Base-by-base conservation (phyloP, 495 filamentous ascomycete species). In the Geopyxis carbonaria region DNA sequence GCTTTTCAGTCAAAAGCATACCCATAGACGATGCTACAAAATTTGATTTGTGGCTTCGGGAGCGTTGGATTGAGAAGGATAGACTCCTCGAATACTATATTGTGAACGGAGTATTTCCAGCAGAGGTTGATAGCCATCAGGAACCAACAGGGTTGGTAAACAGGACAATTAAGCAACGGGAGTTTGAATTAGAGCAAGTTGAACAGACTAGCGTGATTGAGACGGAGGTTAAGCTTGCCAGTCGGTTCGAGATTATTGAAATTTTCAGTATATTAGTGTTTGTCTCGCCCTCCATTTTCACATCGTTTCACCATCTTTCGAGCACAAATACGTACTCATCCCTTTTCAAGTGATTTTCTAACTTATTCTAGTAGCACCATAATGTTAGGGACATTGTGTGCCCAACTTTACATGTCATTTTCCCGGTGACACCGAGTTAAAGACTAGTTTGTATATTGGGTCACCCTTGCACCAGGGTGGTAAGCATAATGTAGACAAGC, bases 31-130 rank as follows among this genome's bases (percentile, higher is more conserved):
- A 70, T 51, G 56, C 56, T 7, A 67, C 74, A 34, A 55, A 61
- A 18, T 86, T 89, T 45, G 74, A 78, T 21, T 37, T 62, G n/a
- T 89, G 82, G 82, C 64, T 85, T 4, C 65, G 70, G 22, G 61
- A 75, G 38, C 67, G 78, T 18, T 89, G 81, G 81, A 65, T 68
- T 28, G 82, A 89, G 53, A 89, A 89, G 55, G 81, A 89, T 39
- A 64, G 66, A 5, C 59, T 87, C 21, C 62, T 89, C 25, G 80
- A 87, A 45, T 57, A 73, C 34, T 89, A 78, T 45, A 43, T 75
- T 10, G 59, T 67, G 5, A 76, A 73, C 16, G 80, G 79, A 0
- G 64, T 69, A 19, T 84, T 89, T 55, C 81, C 81, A 0, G 64
- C 65, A 13, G 67, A 68, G 38, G 50, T 60, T 7, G 62, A 57